A percentile compares a stretch with the other conserved stretches of the same genome.
Evolutionary conservation across 441 rosid genomes (phyloP).

Genomic region (Pelargonium cotyledonis): DNA sequence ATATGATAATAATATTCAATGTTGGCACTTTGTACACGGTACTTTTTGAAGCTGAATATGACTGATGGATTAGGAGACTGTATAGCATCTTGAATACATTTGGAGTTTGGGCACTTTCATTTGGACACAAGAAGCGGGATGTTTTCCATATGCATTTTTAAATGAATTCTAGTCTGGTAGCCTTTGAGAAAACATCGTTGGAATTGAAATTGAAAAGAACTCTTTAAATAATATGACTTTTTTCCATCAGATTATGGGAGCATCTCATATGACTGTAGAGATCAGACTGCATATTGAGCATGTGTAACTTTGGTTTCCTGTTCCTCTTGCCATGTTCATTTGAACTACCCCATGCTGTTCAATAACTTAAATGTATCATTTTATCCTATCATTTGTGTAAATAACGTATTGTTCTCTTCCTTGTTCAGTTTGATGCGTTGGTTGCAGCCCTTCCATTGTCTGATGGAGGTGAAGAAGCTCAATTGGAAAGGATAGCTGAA

Average conservation of each 20-base stretch:
- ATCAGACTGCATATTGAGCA: not conserved
- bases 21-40: not conserved
- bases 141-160: not conserved
- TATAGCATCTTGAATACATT: not conserved
- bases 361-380: not conserved
- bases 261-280: not conserved
- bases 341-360: not conserved
- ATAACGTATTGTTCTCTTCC: slow-evolving; percentile 3
- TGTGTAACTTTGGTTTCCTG: not conserved
- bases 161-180: not conserved
- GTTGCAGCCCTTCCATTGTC: slow-evolving; percentile 84
- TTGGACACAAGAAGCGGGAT: not conserved
- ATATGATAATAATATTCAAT: not conserved
- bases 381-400: not conserved
- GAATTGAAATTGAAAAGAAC: not conserved
- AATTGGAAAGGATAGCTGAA: slow-evolving; percentile 64
- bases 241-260: not conserved
- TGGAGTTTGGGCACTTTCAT: not conserved
- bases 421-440: slow-evolving; percentile 68
- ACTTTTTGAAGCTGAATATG: not conserved
- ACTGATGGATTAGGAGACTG: not conserved
- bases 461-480: slow-evolving; percentile 89
- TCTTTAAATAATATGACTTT: not conserved
- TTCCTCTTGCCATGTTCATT: not conserved
- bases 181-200: not conserved